These are phyloP conservation scores for Hanseniaspora gamundiae DNA, from an alignment of 1,139 yeast genomes.

Conservation along the genomic window DNA sequence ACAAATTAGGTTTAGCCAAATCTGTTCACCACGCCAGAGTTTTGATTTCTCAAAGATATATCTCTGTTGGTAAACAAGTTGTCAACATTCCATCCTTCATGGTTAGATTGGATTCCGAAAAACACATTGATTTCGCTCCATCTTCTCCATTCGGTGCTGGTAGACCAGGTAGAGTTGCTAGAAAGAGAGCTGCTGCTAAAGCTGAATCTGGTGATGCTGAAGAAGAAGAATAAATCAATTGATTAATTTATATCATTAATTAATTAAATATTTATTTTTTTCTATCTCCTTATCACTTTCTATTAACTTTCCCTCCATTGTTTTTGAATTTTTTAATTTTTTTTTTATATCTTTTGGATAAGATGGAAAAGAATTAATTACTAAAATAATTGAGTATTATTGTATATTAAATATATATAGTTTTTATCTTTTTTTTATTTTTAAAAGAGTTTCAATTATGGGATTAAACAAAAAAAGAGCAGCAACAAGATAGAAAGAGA, in stretches of 20 bases:
- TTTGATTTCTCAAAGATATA: slow-evolving; percentile 96
- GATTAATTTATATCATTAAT: background rate
- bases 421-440: too few species aligned
- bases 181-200: slow-evolving; percentile 76
- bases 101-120: slow-evolving; percentile 99
- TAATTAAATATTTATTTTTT: slow-evolving; percentile 1
- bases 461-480: too few species aligned
- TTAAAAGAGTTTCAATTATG: too few species aligned
- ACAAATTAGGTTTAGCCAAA: slow-evolving; percentile 99
- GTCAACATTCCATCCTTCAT: slow-evolving; percentile 98
- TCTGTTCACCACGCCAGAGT: slow-evolving; percentile 99
- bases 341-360: too few species aligned
- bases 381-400: too few species aligned
- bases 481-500: too few species aligned
- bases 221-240: slow-evolving; percentile 32
- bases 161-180: slow-evolving; percentile 99
- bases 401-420: too few species aligned
- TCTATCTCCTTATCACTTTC: background rate
- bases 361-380: too few species aligned
- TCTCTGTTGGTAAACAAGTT: slow-evolving; percentile 99
- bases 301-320: background rate
- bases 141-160: slow-evolving; percentile 99
- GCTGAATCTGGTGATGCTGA: slow-evolving; percentile 46
- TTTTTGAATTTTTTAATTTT: background rate
- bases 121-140: slow-evolving; percentile 99